Percentiles rank a stretch among this genome's conserved stretches.
Evolutionary conservation across 371 early-diverging fungal genomes (phyloP).

Genomic region (Lichtheimia corymbifera): DNA sequence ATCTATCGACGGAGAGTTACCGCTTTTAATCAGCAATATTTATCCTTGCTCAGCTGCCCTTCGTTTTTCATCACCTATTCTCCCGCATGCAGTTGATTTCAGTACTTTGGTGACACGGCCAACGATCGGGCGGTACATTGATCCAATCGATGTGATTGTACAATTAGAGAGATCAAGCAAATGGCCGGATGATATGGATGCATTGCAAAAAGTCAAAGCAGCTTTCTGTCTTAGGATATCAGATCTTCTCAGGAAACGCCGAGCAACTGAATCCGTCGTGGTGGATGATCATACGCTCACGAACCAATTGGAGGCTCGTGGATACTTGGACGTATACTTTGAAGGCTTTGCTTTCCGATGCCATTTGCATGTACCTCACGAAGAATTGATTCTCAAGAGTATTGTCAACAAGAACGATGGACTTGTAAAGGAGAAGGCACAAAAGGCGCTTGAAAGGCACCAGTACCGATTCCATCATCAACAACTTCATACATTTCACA

Average conservation of each 20-base stretch:
- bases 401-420: slow-evolving; percentile 47
- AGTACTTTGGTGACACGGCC: slow-evolving; percentile 40
- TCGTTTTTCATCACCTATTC: slow-evolving; percentile 74
- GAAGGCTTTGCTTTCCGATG: slow-evolving; percentile 77
- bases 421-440: slow-evolving; percentile 28
- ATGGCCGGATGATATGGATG: slow-evolving; percentile 90
- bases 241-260: slow-evolving; percentile 44
- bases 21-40: slow-evolving; percentile 74
- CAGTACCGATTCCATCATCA: slow-evolving; percentile 51
- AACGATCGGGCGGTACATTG: slow-evolving; percentile 62
- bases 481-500: slow-evolving; percentile 64
- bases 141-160: slow-evolving; percentile 77
- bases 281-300: slow-evolving; percentile 48
- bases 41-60: slow-evolving; percentile 67
- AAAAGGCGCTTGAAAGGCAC: slow-evolving; percentile 53
- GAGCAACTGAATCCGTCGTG: slow-evolving; percentile 50
- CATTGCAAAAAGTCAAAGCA: slow-evolving; percentile 88
- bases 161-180: slow-evolving; percentile 82
- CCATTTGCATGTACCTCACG: slow-evolving; percentile 72
- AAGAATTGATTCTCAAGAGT: slow-evolving; percentile 61
- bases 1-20: slow-evolving; percentile 69
- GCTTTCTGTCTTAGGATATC: slow-evolving; percentile 81
- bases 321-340: slow-evolving; percentile 71
- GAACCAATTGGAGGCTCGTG: slow-evolving; percentile 50
- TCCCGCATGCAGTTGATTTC: slow-evolving; percentile 77